Percentiles rank a stretch among this genome's conserved stretches.
These are phyloP conservation scores for Penicillium hesseltinei DNA, from an alignment of 2,329 filamentous ascomycete genomes.

Conservation along the genomic window DNA sequence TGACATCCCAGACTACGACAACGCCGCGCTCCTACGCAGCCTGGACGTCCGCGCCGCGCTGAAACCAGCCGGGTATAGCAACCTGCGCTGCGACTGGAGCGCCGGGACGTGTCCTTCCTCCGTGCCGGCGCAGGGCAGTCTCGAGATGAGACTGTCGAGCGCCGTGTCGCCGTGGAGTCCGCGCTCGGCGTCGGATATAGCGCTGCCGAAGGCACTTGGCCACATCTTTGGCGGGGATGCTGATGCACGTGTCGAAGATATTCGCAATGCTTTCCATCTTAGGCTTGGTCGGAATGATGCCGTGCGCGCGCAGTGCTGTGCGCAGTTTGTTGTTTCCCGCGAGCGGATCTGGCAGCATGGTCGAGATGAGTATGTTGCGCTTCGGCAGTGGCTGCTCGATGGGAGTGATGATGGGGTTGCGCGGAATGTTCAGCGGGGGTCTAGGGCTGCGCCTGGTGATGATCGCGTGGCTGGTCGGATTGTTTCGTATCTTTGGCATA, in stretches of 20 bases:
- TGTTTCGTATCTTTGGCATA: slow-evolving; percentile 52
- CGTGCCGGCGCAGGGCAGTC: slow-evolving; percentile 40
- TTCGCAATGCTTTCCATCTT: slow-evolving; percentile 4
- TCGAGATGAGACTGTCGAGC: slow-evolving; percentile 42
- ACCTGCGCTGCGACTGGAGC: slow-evolving; percentile 53
- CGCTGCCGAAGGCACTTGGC: slow-evolving; percentile 36
- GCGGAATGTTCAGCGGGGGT: slow-evolving; percentile 2
- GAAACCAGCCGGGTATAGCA: slow-evolving; percentile 45
- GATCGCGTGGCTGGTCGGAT: slow-evolving; percentile 48
- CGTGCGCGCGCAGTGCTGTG: slow-evolving; percentile 53
- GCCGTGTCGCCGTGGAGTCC: slow-evolving; percentile 45
- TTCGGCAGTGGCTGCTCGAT: slow-evolving; percentile 56
- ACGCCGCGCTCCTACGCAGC: slow-evolving; percentile 38
- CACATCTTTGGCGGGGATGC: slow-evolving; percentile 40
- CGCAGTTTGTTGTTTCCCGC: slow-evolving; percentile 55
- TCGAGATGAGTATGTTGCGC: slow-evolving; percentile 51
- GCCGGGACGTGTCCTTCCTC: slow-evolving; percentile 41
- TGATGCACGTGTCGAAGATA: slow-evolving; percentile 27
- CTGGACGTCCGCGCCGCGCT: slow-evolving; percentile 45
- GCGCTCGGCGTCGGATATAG: slow-evolving; percentile 41
- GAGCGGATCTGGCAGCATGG: slow-evolving; percentile 51
- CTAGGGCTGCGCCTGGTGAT: slow-evolving; percentile 39
- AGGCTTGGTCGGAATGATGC: slow-evolving; percentile 45
- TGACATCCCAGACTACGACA: slow-evolving; percentile 47
- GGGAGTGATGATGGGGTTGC: slow-evolving; percentile 17